Conservation (phyloP, 2,329 filamentous ascomycete genomes). For the Aspergillus sp. region DNA sequence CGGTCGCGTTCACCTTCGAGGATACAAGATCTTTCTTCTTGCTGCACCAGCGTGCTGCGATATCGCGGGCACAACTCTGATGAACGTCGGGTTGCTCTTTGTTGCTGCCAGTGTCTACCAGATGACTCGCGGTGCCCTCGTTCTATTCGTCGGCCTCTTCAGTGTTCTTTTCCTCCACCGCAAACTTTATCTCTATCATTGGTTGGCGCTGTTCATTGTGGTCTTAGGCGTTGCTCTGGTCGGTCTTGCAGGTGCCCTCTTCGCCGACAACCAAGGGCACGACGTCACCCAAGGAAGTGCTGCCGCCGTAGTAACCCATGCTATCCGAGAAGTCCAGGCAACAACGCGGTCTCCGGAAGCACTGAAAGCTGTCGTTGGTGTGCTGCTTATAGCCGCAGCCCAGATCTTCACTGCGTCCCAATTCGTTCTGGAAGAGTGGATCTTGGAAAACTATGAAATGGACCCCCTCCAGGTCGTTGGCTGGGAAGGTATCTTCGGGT, state of each 20-base stretch:
- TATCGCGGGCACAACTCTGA: slow-evolving; percentile 90
- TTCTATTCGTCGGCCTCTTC: slow-evolving; percentile 93
- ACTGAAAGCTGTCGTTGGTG: slow-evolving; percentile 73
- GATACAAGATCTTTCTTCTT: slow-evolving; percentile 71
- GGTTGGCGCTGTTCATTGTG: slow-evolving; percentile 83
- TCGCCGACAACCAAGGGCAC: slow-evolving; percentile 57
- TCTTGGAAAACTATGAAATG: slow-evolving; percentile 75
- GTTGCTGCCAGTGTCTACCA: slow-evolving; percentile 97
- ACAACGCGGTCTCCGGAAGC: slow-evolving; percentile 56
- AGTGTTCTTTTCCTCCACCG: slow-evolving; percentile 87
- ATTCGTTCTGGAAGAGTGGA: slow-evolving; percentile 93
- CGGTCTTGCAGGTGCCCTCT: slow-evolving; percentile 83
- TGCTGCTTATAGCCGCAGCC: slow-evolving; percentile 86
- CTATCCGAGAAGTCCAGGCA: slow-evolving; percentile 45
- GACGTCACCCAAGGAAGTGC: slow-evolving; percentile 34
- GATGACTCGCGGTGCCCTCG: slow-evolving; percentile 93
- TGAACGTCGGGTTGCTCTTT: slow-evolving; percentile 93
- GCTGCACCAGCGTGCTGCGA: slow-evolving; percentile 89
- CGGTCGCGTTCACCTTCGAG: slow-evolving; percentile 63
- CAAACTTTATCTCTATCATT: slow-evolving; percentile 83
- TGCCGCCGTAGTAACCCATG: slow-evolving; percentile 36
- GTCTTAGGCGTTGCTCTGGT: slow-evolving; percentile 86
- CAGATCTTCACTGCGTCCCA: slow-evolving; percentile 97
- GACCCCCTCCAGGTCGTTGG: slow-evolving; percentile 90
- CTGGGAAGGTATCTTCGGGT: slow-evolving; percentile 94